phyloP scores from a whole-genome alignment of 176 grass and related monocot genomes.

The maize (Zea mays) region Zm-B73-REFERENCE-NAM-5.0 NC_050105.1:5111001-5111500 shows the following conservation, averaged over 20 bases:
- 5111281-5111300: background rate
- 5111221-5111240: background rate
- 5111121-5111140: background rate
- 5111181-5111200: background rate
- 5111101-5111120: conserved; percentile 44
- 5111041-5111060: background rate
- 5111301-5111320: background rate
- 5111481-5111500: no score
- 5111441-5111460: no score
- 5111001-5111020: background rate
- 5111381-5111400: background rate
- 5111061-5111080: background rate
- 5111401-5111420: background rate
- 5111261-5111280: background rate
- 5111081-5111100: conserved; percentile 1
- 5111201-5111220: background rate
- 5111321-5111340: background rate
- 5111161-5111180: background rate
- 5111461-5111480: no score
- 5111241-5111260: background rate
- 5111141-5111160: background rate
- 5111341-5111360: conserved; percentile 5
- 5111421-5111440: no score
- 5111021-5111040: background rate
- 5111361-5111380: background rate